Evolutionary conservation across 805 yeast genomes (phyloP).

Genomic region (Saccharomycopsis schoenii): DNA sequence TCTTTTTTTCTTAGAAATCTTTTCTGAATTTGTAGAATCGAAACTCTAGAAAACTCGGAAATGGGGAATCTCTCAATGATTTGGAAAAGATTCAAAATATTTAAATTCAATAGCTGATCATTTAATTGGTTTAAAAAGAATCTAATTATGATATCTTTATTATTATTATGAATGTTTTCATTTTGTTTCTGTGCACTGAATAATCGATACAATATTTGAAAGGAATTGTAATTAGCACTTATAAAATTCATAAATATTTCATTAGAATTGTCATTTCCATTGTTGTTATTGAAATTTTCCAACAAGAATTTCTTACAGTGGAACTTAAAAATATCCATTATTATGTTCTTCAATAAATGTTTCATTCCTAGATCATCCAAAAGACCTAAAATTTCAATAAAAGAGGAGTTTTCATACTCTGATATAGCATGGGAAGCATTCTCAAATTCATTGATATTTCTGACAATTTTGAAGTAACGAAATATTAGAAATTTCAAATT

Average conservation of each 20-base stretch:
- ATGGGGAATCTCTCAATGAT: not conserved
- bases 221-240: not conserved
- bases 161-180: not conserved
- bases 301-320: not conserved
- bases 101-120: not conserved
- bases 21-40: not conserved
- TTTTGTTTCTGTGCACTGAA: not conserved
- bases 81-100: not conserved
- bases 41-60: not conserved
- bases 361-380: not conserved
- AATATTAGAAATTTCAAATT: not conserved
- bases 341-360: not conserved
- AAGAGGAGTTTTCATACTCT: not conserved
- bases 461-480: not conserved
- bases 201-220: not conserved
- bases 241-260: not conserved
- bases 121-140: not conserved
- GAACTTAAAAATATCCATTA: not conserved
- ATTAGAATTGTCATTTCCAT: not conserved
- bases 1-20: not conserved
- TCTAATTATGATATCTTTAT: not conserved
- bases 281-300: not conserved
- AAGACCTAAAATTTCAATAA: not conserved
- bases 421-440: not conserved
- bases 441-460: not conserved